These are phyloP conservation scores for Ceratobasidium sp. DNA, from an alignment of 1,284 basidiomycete genomes.

Conservation along the genomic window DNA sequence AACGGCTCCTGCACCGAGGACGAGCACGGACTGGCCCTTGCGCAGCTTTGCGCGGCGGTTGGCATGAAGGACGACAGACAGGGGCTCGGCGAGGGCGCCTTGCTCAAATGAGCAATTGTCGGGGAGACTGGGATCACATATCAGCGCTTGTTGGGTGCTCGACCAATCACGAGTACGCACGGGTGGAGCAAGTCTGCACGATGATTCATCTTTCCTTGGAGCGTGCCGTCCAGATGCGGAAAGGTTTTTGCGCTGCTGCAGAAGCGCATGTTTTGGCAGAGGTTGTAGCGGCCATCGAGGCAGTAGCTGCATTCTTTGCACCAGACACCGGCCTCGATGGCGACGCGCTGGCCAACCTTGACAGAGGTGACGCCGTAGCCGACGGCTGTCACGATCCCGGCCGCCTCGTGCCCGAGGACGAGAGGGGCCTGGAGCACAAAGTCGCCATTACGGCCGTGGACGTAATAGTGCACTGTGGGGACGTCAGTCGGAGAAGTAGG, in stretches of 20 bases:
- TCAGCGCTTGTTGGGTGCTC: neutral
- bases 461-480: slow-evolving; percentile 84
- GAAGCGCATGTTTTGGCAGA: slow-evolving; percentile 90
- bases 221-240: slow-evolving; percentile 92
- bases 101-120: slow-evolving; percentile 78
- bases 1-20: slow-evolving; percentile 92
- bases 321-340: slow-evolving; percentile 94
- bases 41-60: slow-evolving; percentile 72
- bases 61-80: slow-evolving; percentile 89
- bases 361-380: slow-evolving; percentile 70
- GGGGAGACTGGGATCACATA: slow-evolving; percentile 68
- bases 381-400: slow-evolving; percentile 81
- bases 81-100: slow-evolving; percentile 90
- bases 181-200: slow-evolving; percentile 86
- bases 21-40: slow-evolving; percentile 65
- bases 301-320: slow-evolving; percentile 51
- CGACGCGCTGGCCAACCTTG: slow-evolving; percentile 86
- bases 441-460: slow-evolving; percentile 89
- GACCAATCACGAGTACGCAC: slow-evolving; percentile 61
- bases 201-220: slow-evolving; percentile 89
- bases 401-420: slow-evolving; percentile 92
- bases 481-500: slow-evolving; percentile 1
- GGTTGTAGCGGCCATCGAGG: slow-evolving; percentile 83
- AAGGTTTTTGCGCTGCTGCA: slow-evolving; percentile 89
- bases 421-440: slow-evolving; percentile 86